Evolutionary conservation across 257 asterid genomes (phyloP).

Genomic region (Solanum dulcamara): DNA sequence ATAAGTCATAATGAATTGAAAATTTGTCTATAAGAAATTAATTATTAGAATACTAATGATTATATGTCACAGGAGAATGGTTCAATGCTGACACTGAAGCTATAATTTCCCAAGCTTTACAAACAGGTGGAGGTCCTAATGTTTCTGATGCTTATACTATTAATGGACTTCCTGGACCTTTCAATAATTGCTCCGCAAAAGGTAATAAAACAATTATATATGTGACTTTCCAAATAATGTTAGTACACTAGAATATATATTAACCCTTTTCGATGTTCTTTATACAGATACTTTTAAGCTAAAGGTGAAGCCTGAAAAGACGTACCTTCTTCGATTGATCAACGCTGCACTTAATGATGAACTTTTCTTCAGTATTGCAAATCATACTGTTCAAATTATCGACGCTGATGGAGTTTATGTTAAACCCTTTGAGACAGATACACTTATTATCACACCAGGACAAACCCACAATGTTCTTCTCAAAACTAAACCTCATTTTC

Average conservation of each 20-base stretch:
- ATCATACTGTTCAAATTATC: slow-evolving; percentile 33
- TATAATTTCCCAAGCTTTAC: slow-evolving; percentile 42
- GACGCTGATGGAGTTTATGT: slow-evolving; percentile 45
- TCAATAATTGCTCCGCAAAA: slow-evolving; percentile 51
- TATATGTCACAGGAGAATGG: slow-evolving; percentile 43
- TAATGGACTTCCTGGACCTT: slow-evolving; percentile 39
- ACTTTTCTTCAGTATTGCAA: slow-evolving; percentile 27
- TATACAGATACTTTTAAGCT: slow-evolving; percentile 38
- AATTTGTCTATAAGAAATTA: not conserved
- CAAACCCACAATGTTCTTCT: slow-evolving; percentile 50
- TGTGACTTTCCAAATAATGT: not conserved
- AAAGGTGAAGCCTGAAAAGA: slow-evolving; percentile 44
- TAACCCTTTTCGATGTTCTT: not conserved
- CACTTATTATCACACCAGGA: slow-evolving; percentile 41
- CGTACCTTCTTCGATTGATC: slow-evolving; percentile 47
- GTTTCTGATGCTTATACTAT: not conserved
- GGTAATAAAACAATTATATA: slow-evolving; percentile 15
- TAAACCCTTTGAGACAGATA: slow-evolving; percentile 34
- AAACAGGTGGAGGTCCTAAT: slow-evolving; percentile 43
- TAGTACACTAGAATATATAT: not conserved
- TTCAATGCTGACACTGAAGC: slow-evolving; percentile 53
- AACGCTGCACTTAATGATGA: not conserved
- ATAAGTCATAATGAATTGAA: not conserved
- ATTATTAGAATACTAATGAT: not conserved
- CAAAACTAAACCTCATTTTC: slow-evolving; percentile 22